phyloP scores from a whole-genome alignment of 768 basidiomycete species.

The Mycena pura region DNA sequence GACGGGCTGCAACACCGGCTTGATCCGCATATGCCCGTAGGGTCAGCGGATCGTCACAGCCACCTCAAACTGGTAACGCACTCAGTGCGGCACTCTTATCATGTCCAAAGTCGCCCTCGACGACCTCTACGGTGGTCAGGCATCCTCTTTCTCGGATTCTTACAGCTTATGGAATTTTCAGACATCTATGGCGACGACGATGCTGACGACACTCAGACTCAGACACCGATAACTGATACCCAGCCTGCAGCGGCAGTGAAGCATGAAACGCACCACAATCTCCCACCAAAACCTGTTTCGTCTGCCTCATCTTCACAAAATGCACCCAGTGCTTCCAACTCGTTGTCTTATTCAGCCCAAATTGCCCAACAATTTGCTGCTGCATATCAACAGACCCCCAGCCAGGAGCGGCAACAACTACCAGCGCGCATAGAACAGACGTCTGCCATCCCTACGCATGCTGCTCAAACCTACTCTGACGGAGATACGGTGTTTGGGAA shows the following conservation, averaged over 20 bases:
- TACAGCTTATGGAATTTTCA: constrained; percentile 30
- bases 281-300: constrained; percentile 25
- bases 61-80: not conserved
- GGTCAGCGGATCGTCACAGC: not conserved
- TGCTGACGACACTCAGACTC: constrained; percentile 54
- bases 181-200: constrained; percentile 65
- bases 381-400: constrained; percentile 67
- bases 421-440: constrained; percentile 34
- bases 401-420: constrained; percentile 63
- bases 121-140: constrained; percentile 55
- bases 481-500: constrained; percentile 57
- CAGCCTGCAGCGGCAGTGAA: constrained; percentile 11
- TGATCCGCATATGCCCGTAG: too few species aligned
- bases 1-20: too few species aligned
- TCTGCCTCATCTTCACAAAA: constrained; percentile 27
- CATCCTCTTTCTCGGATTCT: not conserved
- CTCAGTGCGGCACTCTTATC: constrained; percentile 12
- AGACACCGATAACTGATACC: constrained; percentile 27
- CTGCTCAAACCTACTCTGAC: constrained; percentile 26
- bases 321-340: constrained; percentile 30
- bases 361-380: constrained; percentile 72
- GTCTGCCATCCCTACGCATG: constrained; percentile 39
- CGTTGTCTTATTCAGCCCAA: constrained; percentile 66
- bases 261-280: constrained; percentile 21
- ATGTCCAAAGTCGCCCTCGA: constrained; percentile 25